Percentiles rank a stretch among this genome's conserved stretches.
These are phyloP conservation scores for Pichia sporocuriosa DNA, from an alignment of 805 yeast genomes.

Conservation along the genomic window DNA sequence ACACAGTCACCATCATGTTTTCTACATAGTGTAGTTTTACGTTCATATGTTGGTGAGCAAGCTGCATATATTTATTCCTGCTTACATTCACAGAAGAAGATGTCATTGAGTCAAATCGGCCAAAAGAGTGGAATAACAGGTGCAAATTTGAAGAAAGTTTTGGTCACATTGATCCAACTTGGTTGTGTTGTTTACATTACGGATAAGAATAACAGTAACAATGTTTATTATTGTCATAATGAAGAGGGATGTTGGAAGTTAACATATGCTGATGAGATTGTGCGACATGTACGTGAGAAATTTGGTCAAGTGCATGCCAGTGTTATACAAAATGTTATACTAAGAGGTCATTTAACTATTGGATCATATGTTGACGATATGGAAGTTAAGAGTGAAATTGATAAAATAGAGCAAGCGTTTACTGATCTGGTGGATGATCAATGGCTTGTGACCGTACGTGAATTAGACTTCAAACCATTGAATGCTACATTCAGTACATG, in stretches of 20 bases:
- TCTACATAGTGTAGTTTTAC: constrained; percentile 46
- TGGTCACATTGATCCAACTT: constrained; percentile 74
- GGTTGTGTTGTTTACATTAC: constrained; percentile 54
- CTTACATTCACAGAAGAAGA: constrained; percentile 62
- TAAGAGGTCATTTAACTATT: constrained; percentile 58
- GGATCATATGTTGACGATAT: constrained; percentile 38
- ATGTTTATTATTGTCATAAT: constrained; percentile 48
- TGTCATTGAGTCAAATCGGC: constrained; percentile 49
- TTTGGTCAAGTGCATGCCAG: constrained; percentile 42
- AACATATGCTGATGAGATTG: constrained; percentile 72
- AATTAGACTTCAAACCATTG: constrained; percentile 25
- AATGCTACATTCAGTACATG: constrained; percentile 31
- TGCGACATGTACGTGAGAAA: constrained; percentile 43
- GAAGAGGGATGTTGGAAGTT: constrained; percentile 58
- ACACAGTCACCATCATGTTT: constrained; percentile 59
- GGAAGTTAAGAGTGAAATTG: constrained; percentile 17
- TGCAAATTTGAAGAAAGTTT: constrained; percentile 49
- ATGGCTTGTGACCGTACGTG: constrained; percentile 43
- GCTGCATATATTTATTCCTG: constrained; percentile 58
- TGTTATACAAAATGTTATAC: constrained; percentile 62
- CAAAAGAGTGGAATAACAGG: constrained; percentile 40
- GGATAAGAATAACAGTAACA: constrained; percentile 32
- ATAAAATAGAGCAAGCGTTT: constrained; percentile 34
- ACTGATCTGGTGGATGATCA: constrained; percentile 41
- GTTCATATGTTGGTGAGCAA: constrained; percentile 60